Evolutionary conservation across 371 early-diverging fungal genomes (phyloP).

Genomic region (Synchytrium microbalum): DNA sequence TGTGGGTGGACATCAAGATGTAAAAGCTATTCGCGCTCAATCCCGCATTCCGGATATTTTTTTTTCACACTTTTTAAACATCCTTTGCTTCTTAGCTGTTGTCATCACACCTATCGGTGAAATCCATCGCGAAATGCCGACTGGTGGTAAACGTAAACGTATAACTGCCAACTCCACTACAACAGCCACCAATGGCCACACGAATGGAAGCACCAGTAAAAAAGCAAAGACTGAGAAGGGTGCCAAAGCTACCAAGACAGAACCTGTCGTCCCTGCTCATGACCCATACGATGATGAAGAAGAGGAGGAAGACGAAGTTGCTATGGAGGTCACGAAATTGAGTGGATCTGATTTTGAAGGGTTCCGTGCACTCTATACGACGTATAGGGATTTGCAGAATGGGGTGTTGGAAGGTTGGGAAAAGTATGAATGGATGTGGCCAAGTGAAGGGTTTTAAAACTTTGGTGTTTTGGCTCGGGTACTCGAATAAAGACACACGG

Average conservation of each 20-base stretch:
- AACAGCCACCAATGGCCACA: background rate
- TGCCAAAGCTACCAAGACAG: background rate
- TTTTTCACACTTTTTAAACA: too few relatives aligned
- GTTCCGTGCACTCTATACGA: constrained; percentile 48
- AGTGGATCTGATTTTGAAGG: constrained; percentile 23
- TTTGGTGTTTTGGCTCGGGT: too few relatives aligned
- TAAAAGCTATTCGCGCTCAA: too few relatives aligned
- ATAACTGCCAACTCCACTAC: background rate
- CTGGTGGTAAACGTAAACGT: background rate
- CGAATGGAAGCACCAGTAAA: constrained; percentile 12
- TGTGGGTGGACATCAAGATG: too few relatives aligned
- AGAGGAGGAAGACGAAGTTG: constrained; percentile 15
- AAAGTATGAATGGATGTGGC: constrained; percentile 65
- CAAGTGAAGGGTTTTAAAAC: constrained; percentile 55
- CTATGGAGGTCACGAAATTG: constrained; percentile 41
- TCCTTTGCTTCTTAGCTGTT: too few relatives aligned
- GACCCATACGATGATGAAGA: constrained; percentile 12
- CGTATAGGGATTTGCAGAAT: constrained; percentile 59
- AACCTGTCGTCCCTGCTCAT: background rate
- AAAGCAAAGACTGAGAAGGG: constrained; percentile 10
- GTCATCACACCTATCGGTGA: constrained; percentile 67
- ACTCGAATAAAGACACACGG: too few relatives aligned
- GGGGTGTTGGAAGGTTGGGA: constrained; percentile 53
- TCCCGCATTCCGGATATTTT: too few relatives aligned
- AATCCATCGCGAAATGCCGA: constrained; percentile 48